Evolutionary conservation across 169 alveolate species (phyloP).

Genomic region (Eimeria mitis): DNA sequence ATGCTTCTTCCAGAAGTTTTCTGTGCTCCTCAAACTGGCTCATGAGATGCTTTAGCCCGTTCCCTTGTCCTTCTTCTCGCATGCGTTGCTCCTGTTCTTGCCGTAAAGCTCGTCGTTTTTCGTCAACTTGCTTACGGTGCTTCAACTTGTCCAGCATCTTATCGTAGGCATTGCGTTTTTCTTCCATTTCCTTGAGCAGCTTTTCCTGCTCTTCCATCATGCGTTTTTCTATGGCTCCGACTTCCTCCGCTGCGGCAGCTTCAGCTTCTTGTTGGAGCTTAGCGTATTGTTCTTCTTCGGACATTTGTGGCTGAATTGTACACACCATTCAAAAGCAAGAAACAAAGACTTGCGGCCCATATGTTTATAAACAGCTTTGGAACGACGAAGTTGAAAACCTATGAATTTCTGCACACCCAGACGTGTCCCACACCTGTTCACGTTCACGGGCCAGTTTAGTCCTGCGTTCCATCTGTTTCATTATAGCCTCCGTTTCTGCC

Average conservation of each 20-base stretch:
- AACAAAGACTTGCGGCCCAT: background rate
- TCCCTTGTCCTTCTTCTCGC: conserved; percentile 24
- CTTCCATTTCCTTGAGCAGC: conserved; percentile 54
- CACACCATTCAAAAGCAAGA: background rate
- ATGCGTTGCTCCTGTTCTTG: conserved; percentile 51
- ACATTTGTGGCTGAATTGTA: conserved; percentile 10
- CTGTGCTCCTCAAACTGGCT: conserved; percentile 46
- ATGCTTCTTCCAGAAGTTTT: conserved; percentile 34
- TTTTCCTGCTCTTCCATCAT: conserved; percentile 61
- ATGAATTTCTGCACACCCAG: background rate
- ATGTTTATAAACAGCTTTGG: background rate
- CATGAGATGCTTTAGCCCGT: conserved; percentile 20
- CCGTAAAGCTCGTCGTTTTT: conserved; percentile 37
- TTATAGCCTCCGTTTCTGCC: conserved; percentile 7
- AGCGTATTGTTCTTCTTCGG: conserved; percentile 49
- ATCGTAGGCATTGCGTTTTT: conserved; percentile 31
- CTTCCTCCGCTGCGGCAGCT: conserved; percentile 54
- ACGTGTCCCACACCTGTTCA: background rate
- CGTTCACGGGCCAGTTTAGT: conserved; percentile 15
- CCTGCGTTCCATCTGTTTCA: conserved; percentile 41
- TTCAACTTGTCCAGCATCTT: conserved; percentile 40
- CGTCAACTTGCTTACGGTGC: conserved; percentile 41
- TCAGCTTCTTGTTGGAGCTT: conserved; percentile 50
- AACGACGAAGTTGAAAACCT: background rate
- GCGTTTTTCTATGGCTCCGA: conserved; percentile 47